phyloP scores from a whole-genome alignment of 805 yeast genomes.

The Wickerhamomyces sydowiorum region DNA sequence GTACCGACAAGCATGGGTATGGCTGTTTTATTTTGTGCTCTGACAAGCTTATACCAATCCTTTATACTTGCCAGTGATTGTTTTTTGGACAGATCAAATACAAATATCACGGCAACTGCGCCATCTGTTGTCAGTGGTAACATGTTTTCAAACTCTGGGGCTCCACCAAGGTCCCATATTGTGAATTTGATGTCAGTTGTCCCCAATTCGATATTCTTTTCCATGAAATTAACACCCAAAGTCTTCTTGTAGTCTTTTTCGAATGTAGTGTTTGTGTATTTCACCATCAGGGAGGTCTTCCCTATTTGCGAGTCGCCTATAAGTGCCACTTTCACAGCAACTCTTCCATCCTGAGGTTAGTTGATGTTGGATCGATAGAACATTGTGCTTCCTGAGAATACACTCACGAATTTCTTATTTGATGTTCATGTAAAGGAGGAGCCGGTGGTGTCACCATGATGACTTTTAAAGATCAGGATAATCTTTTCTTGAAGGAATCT shows the following conservation, averaged over 20 bases:
- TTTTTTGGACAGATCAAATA: conserved; percentile 86
- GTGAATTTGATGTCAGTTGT: conserved; percentile 86
- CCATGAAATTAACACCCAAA: conserved; percentile 92
- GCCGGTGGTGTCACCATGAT: neutral
- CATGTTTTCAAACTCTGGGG: conserved; percentile 92
- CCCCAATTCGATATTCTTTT: conserved; percentile 76
- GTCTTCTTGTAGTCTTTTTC: conserved; percentile 93
- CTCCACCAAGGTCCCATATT: conserved; percentile 96
- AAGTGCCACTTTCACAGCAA: conserved; percentile 80
- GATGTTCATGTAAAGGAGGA: neutral
- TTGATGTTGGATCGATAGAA: neutral
- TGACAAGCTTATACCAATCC: conserved; percentile 91
- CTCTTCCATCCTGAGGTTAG: conserved; percentile 21
- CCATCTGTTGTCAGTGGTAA: conserved; percentile 87
- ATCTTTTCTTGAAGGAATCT: neutral
- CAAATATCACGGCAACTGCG: conserved; percentile 84
- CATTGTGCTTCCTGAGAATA: neutral
- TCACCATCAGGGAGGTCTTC: conserved; percentile 92
- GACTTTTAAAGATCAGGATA: neutral
- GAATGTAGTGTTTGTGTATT: conserved; percentile 91
- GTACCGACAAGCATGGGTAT: conserved; percentile 91
- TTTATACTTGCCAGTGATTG: conserved; percentile 82
- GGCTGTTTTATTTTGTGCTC: conserved; percentile 86
- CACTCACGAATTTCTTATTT: conserved; percentile 1
- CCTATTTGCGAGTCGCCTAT: conserved; percentile 97